Percentiles rank a stretch among this genome's conserved stretches.
These are phyloP conservation scores for Ophiostoma pallidulum DNA, from an alignment of 2,329 filamentous ascomycete species.

Conservation along the genomic window DNA sequence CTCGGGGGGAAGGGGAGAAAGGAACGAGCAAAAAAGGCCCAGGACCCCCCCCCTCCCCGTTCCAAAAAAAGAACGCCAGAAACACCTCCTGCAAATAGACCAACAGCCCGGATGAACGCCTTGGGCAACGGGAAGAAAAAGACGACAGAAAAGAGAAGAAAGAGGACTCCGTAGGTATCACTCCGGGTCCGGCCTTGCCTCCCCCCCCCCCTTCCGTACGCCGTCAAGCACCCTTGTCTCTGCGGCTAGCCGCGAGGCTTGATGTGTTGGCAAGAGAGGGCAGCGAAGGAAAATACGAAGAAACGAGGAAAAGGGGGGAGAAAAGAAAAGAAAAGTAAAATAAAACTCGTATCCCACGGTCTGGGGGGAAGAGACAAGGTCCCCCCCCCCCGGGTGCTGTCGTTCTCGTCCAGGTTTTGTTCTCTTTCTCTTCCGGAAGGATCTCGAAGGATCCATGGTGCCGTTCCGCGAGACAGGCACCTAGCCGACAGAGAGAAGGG, in stretches of 20 bases:
- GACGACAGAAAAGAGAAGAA: background rate
- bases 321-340: background rate
- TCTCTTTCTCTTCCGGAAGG: background rate
- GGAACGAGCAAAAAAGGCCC: too few relatives aligned
- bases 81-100: too few relatives aligned
- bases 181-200: too few relatives aligned
- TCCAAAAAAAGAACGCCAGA: too few relatives aligned
- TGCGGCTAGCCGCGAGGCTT: background rate
- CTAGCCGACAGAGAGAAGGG: background rate
- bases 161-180: background rate
- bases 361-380: too few relatives aligned
- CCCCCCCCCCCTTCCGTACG: too few relatives aligned
- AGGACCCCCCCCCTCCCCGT: too few relatives aligned
- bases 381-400: background rate
- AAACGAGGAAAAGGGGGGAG: background rate
- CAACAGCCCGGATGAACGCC: too few relatives aligned
- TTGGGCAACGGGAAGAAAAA: background rate
- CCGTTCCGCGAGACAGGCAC: too few relatives aligned
- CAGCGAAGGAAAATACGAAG: background rate
- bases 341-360: too few relatives aligned
- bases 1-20: too few relatives aligned
- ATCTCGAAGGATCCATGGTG: background rate
- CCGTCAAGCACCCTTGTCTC: too few relatives aligned
- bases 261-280: background rate
- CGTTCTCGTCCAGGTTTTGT: background rate